Base-by-base conservation (phyloP, 2,329 filamentous ascomycete genomes). In the Claviceps africana region DNA sequence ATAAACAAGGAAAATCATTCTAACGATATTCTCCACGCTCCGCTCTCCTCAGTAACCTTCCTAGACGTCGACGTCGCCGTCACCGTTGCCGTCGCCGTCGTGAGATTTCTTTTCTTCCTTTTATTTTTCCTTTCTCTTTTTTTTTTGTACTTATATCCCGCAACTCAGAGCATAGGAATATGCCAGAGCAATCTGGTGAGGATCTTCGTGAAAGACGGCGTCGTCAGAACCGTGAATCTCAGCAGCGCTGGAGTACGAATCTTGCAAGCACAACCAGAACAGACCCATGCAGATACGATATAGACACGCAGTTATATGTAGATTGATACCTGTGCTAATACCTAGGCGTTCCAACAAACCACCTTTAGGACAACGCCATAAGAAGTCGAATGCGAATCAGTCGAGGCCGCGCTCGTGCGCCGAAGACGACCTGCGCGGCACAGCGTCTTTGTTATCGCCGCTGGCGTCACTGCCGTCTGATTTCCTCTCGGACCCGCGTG, bases 161-260 rank as follows among this genome's bases (percentile, higher is more conserved):
- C 25, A 17, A 25, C n/a, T 45, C 22, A 25, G 43, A 45, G 11
- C 22, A 30, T 28, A 28, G 43, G 15, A 45, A 45, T 30, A 48
- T 76, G 47, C 33, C 47, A 40, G 35, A 48, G 33, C 21, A 48
- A 30, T 28, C 21, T 75, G 22, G 33, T 6, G 10, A 28, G 33
- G 33, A 48, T 37, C 21, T 39, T 40, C 47, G 33, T 15, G 47
- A 48, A 35, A 33, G 28, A 28, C 25, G 17, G 11, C 33, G 28
- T n/a, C 42, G 25, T 21, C 47, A 37, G 55, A 48, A 48, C 21
- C 47, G 47, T 25, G 47, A 48, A 35, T 48, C 47, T 28, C 47
- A 48, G 22, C 47, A 40, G 21, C 47, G 47, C 19, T 48, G 47
- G 47, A 39, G 47, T 48, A 48, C 19, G 45, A 33, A 30, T 1